These are phyloP conservation scores for Styphnolobium japonicum DNA, from an alignment of 306 rosid genomes.

Conservation along the genomic window DNA sequence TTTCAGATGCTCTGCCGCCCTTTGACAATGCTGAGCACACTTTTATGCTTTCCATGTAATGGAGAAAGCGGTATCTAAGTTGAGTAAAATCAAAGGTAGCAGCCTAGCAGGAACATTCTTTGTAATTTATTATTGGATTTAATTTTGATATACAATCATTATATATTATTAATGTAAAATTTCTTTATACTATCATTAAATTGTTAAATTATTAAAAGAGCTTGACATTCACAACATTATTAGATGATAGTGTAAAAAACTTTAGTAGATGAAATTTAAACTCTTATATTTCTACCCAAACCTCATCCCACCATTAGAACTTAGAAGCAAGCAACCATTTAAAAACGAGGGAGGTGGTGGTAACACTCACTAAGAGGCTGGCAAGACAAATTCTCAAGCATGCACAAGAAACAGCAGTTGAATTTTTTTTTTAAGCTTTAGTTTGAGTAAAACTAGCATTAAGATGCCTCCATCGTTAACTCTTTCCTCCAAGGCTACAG, in stretches of 20 bases:
- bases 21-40: conserved; percentile 30
- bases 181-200: too few relatives aligned
- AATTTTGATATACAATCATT: too few relatives aligned
- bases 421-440: too few relatives aligned
- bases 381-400: not conserved
- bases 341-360: conserved; percentile 23
- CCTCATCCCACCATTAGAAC: not conserved
- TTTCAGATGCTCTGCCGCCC: not conserved
- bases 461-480: not conserved
- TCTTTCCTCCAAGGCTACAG: not conserved
- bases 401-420: too few relatives aligned
- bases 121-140: too few relatives aligned
- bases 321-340: not conserved
- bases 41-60: conserved; percentile 22
- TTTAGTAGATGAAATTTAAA: too few relatives aligned
- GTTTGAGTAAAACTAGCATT: not conserved
- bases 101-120: conserved; percentile 33
- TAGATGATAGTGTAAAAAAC: too few relatives aligned
- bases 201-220: too few relatives aligned
- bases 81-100: conserved; percentile 37
- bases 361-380: conserved; percentile 5
- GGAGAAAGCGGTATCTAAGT: conserved; percentile 28
- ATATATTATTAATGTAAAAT: too few relatives aligned
- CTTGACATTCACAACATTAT: too few relatives aligned
- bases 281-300: too few relatives aligned